Evolutionary conservation across 768 basidiomycete genomes (phyloP), one percentile per base, ranked within the genome.

Genomic region (Jaapia argillacea): DNA sequence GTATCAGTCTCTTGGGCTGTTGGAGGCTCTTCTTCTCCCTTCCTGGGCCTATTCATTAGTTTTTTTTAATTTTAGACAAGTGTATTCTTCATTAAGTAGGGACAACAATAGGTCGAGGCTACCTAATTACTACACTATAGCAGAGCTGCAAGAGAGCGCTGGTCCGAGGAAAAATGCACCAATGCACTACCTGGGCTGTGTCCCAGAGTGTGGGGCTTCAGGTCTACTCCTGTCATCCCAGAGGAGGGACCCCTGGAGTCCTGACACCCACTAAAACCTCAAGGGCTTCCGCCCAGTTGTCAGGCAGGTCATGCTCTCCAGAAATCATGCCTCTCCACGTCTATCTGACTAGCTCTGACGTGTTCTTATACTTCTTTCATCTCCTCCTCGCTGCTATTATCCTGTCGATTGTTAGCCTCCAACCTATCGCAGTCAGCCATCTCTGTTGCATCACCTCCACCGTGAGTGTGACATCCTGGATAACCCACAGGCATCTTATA

Each of bases 401-500:
- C 37, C 21, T 12, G 21, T 38, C 37, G 7, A 21, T 38, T 10
- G 10, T 10, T 6, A 38, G 37, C 7, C 37, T 7, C 7, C 21
- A 6, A 21, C 22, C 22, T 12, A 38, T 10, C 7, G 10, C 21
- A 22, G 7, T 22, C 7, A 21, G 10, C 37, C 37, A 38, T 38
- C 37, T 38, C 10, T 7, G 12, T 13, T 38, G 7, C 7, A 38
- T 38, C 16, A 16, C 28, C 10, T 10, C 28, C 10, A 33, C 10
- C 10, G 28, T 10, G 28, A 10, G 28, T 10, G 28, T 33, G 28
- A 10, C 16, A 16, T 16, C 28, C 16, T 33, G 37, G 22, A 60
- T 61, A 16, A 46, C 48, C 47, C 57, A 51, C 16, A 57, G 47
- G 24, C 56, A 58, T 20, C 61, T 28, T 6, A 56, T n/a, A 13